Conservation (phyloP, 2,329 filamentous ascomycete species). For the Diplodia intermedia region DNA sequence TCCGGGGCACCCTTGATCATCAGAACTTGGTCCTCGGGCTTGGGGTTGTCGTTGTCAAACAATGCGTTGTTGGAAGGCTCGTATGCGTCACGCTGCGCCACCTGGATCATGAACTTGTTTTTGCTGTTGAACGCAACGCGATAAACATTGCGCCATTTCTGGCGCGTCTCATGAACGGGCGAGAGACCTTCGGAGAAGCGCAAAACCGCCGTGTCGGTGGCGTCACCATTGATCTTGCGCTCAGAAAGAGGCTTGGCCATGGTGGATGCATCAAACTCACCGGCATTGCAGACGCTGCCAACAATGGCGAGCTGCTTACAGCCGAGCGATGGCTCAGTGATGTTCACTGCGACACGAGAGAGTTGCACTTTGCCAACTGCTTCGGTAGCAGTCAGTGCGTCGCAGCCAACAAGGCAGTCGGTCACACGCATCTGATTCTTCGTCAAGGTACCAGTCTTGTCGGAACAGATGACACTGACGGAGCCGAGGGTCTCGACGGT, state of each 20-base stretch:
- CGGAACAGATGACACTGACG: conserved; percentile 76
- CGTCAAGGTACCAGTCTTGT: conserved; percentile 77
- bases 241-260: conserved; percentile 64
- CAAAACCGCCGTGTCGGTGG: conserved; percentile 77
- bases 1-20: conserved; percentile 84
- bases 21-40: conserved; percentile 52
- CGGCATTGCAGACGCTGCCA: conserved; percentile 74
- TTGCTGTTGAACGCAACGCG: conserved; percentile 75
- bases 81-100: conserved; percentile 39
- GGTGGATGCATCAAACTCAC: conserved; percentile 74
- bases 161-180: conserved; percentile 65
- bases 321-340: conserved; percentile 53
- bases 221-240: conserved; percentile 74
- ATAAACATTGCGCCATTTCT: conserved; percentile 70
- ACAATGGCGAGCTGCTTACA: conserved; percentile 64
- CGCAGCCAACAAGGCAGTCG: conserved; percentile 67
- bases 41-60: conserved; percentile 35
- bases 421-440: conserved; percentile 76
- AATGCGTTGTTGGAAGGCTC: conserved; percentile 42
- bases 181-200: conserved; percentile 72
- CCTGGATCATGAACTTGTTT: conserved; percentile 80
- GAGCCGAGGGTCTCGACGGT: conserved; percentile 78
- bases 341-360: conserved; percentile 28
- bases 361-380: conserved; percentile 27
- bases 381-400: conserved; percentile 34